Base-by-base conservation (phyloP, 2,329 filamentous ascomycete species). In the Diaporthe citriasiana region DNA sequence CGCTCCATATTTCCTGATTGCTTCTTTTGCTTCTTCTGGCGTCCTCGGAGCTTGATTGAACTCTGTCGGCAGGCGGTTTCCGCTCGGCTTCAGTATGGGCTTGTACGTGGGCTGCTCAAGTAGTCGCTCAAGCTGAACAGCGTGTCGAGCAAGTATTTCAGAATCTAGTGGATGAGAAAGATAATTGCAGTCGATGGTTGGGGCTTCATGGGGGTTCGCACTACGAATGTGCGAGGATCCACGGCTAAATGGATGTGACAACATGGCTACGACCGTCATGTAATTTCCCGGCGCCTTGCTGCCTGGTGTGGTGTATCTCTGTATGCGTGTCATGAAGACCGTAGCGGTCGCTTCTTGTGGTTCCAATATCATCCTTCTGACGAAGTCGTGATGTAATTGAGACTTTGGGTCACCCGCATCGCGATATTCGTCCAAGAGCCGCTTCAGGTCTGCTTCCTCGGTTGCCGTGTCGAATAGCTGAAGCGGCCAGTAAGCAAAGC, bases 121-220 rank as follows among this genome's bases (percentile, higher is more conserved):
- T 25, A 70, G 68, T 19, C 65, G 63, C 13, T 70, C 40, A 15
- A 65, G 7, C 9, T 47, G 59, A 50, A 47, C 5, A n/a, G 40
- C 25, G 27, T 63, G 40, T 7, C 72, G 55, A 4, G 72, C 66
- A 15, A 73, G 56, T n/a, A 73, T 56, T 38, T 71, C 72, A 5
- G 30, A 17, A 35, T 73, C 65, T 19, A 73, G 19, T 15, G 72
- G 72, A 22, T 71, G 71, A 17, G 71, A 60, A 2, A 73, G 63
- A 42, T 56, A 73, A 0, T 69, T 53, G 10, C 25, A 65, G 40
- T 65, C 40, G 25, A 65, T 65, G 6, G n/a, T 45, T 33, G 59
- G 59, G 40, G 59, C 17, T 17, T 50, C 10, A 2, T 47, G 19
- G 19, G 59, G 40, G 40, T 25, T 4, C 17, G 19, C 59, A 47